These are phyloP conservation scores for Paraphysoderma sedebokerense DNA, from an alignment of 371 early-diverging fungal species.

Conservation along the genomic window DNA sequence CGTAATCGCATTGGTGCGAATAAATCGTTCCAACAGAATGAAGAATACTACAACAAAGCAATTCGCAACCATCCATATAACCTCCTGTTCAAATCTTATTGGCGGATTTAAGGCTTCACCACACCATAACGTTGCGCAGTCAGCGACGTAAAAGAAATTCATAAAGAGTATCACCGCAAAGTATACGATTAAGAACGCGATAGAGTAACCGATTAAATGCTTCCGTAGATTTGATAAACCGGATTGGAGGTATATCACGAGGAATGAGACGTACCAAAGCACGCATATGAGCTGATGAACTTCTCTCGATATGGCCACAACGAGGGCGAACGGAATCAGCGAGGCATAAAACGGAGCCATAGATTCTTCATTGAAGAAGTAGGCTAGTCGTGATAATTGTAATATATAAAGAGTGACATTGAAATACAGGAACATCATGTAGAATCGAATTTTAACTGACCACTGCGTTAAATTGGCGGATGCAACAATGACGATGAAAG, in stretches of 20 bases:
- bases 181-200: slow-evolving; percentile 8
- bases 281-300: slow-evolving; percentile 17
- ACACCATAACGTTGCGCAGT: slow-evolving; percentile 9
- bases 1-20: slow-evolving; percentile 15
- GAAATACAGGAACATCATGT: background rate
- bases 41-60: slow-evolving; percentile 6
- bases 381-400: slow-evolving; percentile 1
- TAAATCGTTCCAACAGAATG: slow-evolving; percentile 16
- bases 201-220: slow-evolving; percentile 13
- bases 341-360: slow-evolving; percentile 9
- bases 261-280: slow-evolving; percentile 19
- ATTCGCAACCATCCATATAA: slow-evolving; percentile 9
- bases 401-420: background rate
- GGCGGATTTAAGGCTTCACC: slow-evolving; percentile 6
- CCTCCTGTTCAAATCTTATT: slow-evolving; percentile 9
- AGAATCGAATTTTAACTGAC: background rate
- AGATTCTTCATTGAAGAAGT: background rate
- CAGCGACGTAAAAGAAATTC: slow-evolving; percentile 7
- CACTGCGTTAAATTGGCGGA: background rate
- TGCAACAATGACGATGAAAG: background rate
- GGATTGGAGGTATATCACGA: slow-evolving; percentile 18
- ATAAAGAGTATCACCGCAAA: slow-evolving; percentile 6
- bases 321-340: slow-evolving; percentile 11
- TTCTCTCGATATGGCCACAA: slow-evolving; percentile 18
- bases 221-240: slow-evolving; percentile 11